A percentile compares a stretch with the other conserved stretches of the same genome.
These are phyloP conservation scores for Lachnellula hyalina DNA, from an alignment of 2,329 filamentous ascomycete species.

Conservation along the genomic window DNA sequence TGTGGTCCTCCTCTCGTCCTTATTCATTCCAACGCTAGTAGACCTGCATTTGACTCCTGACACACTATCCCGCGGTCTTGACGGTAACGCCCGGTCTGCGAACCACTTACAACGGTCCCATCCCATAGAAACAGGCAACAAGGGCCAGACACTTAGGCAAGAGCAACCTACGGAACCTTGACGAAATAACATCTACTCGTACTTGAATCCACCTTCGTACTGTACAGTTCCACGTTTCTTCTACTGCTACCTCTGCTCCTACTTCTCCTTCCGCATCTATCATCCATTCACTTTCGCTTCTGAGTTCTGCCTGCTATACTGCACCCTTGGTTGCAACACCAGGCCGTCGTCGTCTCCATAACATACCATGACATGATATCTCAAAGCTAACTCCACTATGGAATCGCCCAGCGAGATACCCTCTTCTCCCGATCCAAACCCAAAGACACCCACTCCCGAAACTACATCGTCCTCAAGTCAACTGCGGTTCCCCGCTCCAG, in stretches of 20 bases:
- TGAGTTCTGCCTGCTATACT: slow-evolving; percentile 1
- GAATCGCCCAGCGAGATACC: slow-evolving; percentile 21
- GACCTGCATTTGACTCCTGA: slow-evolving; percentile 2
- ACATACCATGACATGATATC: slow-evolving; percentile 17
- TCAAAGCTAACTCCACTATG: slow-evolving; percentile 30
- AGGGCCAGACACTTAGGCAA: background rate
- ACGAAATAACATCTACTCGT: background rate
- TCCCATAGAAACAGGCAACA: background rate
- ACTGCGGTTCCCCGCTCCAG: slow-evolving; percentile 25
- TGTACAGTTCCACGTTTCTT: slow-evolving; percentile 1
- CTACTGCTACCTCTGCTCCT: slow-evolving; percentile 2
- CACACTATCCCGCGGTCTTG: background rate
- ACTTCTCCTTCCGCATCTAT: background rate
- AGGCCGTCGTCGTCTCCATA: background rate
- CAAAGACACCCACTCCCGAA: slow-evolving; percentile 6
- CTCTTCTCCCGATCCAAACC: slow-evolving; percentile 8
- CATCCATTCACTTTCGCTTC: background rate
- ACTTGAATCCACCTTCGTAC: background rate
- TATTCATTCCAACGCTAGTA: background rate
- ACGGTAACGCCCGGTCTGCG: background rate
- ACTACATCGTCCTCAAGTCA: slow-evolving; percentile 10
- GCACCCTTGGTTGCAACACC: background rate
- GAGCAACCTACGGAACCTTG: background rate
- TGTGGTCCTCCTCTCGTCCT: background rate
- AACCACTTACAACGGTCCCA: background rate